Evolutionary conservation across 2,329 filamentous ascomycete species (phyloP).

Genomic region (Aspergillus ibericus): DNA sequence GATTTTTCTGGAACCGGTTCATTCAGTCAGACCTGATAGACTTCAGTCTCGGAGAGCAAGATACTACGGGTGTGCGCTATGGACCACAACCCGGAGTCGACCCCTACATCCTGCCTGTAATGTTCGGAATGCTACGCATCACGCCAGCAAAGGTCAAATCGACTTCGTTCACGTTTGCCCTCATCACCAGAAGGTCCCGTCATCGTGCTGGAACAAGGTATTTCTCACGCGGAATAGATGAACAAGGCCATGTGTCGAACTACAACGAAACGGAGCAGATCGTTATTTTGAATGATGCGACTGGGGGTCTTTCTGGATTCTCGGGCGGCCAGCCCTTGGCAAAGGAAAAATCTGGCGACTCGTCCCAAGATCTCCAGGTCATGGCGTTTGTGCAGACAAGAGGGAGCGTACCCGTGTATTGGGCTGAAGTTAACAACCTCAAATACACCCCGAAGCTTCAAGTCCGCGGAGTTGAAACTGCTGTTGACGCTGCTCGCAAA

Average conservation of each 20-base stretch:
- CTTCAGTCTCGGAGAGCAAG: slow-evolving; percentile 65
- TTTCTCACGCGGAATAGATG: slow-evolving; percentile 91
- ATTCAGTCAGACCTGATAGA: slow-evolving; percentile 88
- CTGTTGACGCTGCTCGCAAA: slow-evolving; percentile 72
- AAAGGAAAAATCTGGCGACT: slow-evolving; percentile 65
- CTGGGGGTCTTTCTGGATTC: slow-evolving; percentile 74
- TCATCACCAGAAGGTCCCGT: slow-evolving; percentile 86
- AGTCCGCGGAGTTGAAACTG: slow-evolving; percentile 79
- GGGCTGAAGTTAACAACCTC: slow-evolving; percentile 92
- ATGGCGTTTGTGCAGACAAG: slow-evolving; percentile 94
- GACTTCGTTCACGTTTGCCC: slow-evolving; percentile 76
- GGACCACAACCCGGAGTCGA: slow-evolving; percentile 72
- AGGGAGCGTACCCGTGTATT: slow-evolving; percentile 93
- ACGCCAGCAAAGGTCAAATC: slow-evolving; percentile 81
- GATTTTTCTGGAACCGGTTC: slow-evolving; percentile 98
- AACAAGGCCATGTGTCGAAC: slow-evolving; percentile 92
- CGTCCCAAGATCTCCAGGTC: slow-evolving; percentile 77
- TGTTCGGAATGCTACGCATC: slow-evolving; percentile 95
- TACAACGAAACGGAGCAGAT: slow-evolving; percentile 98
- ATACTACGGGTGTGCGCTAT: slow-evolving; percentile 47
- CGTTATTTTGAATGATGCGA: slow-evolving; percentile 80
- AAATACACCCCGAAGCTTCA: slow-evolving; percentile 89
- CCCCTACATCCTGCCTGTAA: slow-evolving; percentile 90
- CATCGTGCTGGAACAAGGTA: slow-evolving; percentile 89
- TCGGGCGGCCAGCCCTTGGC: slow-evolving; percentile 73